Percentiles rank a stretch among this genome's conserved stretches.
These are phyloP conservation scores for Phanerodontia chrysosporium DNA, from an alignment of 768 basidiomycete species.

Conservation along the genomic window DNA sequence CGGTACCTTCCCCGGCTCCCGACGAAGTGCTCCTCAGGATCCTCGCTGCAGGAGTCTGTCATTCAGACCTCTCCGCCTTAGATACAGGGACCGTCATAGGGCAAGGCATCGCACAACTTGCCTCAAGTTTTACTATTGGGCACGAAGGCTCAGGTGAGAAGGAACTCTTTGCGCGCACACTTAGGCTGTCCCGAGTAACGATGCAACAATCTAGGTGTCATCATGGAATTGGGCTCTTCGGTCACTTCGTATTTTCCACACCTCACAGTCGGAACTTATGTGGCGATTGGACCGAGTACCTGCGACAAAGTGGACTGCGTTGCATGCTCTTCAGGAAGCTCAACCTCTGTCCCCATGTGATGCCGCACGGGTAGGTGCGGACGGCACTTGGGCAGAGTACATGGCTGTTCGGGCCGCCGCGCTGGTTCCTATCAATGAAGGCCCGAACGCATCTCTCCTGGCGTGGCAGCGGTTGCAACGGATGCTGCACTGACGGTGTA, in stretches of 20 bases:
- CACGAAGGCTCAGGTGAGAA: constrained; percentile 19
- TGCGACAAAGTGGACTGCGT: constrained; percentile 14
- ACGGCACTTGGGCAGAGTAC: constrained; percentile 18
- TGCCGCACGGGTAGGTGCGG: constrained; percentile 12
- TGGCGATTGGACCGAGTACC: constrained; percentile 17
- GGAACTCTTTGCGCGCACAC: no score
- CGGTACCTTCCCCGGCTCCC: no score
- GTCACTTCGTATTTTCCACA: constrained; percentile 3
- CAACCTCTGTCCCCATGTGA: constrained; percentile 9
- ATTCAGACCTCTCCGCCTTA: no score
- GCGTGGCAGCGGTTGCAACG: constrained; percentile 15
- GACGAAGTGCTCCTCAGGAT: no score
- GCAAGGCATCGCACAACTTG: no score
- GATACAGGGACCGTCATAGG: no score
- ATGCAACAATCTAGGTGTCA: not conserved
- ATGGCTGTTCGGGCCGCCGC: constrained; percentile 7
- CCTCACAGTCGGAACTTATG: constrained; percentile 16
- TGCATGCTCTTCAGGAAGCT: constrained; percentile 10
- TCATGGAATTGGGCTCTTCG: constrained; percentile 11
- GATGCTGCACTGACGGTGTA: constrained; percentile 22
- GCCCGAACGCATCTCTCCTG: constrained; percentile 11
- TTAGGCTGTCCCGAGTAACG: no score
- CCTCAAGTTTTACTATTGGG: constrained; percentile 16
- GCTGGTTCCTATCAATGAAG: constrained; percentile 11
- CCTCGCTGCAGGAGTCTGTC: no score